A percentile compares a stretch with the other conserved stretches of the same genome.
phyloP scores from a whole-genome alignment of 176 grass and related monocot species.

The Eleusine coracana region DNA sequence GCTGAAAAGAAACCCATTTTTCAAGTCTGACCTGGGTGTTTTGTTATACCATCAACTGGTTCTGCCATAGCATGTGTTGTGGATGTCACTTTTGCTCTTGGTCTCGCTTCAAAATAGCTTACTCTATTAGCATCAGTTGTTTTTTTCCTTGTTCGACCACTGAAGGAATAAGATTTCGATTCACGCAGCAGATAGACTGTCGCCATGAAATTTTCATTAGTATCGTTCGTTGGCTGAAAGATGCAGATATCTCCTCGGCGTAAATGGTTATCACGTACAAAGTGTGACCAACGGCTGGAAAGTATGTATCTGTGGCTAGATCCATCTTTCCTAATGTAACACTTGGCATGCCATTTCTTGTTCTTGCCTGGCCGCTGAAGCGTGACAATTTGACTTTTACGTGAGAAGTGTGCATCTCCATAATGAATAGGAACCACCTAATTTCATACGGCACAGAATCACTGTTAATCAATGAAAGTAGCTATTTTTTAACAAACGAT shows the following conservation, averaged over 20 bases:
- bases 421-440: slow-evolving; percentile 35
- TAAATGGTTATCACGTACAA: slow-evolving; percentile 43
- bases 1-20: no score
- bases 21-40: no score
- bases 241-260: slow-evolving; percentile 43
- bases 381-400: background rate
- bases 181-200: slow-evolving; percentile 43
- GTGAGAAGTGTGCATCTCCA: slow-evolving; percentile 31
- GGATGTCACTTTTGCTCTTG: background rate
- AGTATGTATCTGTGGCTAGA: background rate
- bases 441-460: background rate
- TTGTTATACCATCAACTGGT: background rate
- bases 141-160: background rate
- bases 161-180: background rate
- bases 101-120: background rate
- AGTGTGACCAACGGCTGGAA: slow-evolving; percentile 27
- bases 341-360: slow-evolving; percentile 38
- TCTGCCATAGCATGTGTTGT: background rate
- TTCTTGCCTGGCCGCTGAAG: slow-evolving; percentile 26
- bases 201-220: background rate
- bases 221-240: slow-evolving; percentile 37
- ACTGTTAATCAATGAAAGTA: no score
- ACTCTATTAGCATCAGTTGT: background rate
- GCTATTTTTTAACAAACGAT: no score
- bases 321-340: slow-evolving; percentile 24